Evolutionary conservation across 495 filamentous ascomycete genomes (phyloP), one percentile per base, ranked within the genome.

Genomic region (Hypomontagnella monticulosa): DNA sequence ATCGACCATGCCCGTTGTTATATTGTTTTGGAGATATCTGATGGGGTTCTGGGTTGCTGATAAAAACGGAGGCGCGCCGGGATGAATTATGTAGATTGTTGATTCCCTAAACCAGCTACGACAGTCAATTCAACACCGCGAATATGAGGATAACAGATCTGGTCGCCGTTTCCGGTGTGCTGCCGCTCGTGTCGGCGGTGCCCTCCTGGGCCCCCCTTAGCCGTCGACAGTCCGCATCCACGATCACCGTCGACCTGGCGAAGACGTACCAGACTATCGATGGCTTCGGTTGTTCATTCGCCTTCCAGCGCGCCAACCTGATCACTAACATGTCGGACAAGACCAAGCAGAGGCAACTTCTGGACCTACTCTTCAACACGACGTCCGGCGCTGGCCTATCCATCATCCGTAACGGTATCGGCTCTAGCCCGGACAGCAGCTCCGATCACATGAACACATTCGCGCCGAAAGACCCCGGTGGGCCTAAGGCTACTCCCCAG

Each of bases 341-440:
- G 68, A 71, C 69, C 9, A 80, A 81, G 67, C 76, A 82, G 63
- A 70, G 74, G 4, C 57, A 76, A 54, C 75, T 78, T 6, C 72
- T 84, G 4, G 83, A 86, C 60, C 74, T 79, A 10, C 78, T 87
- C 20, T 86, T 85, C 74, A 81, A 78, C 71, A 73, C 73, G 14
- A 78, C 76, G 4, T 74, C 71, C 0, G 84, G 83, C 3, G 84
- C 84, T 0, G 85, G 83, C 2, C 74, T 87, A 50, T 76, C 79
- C 18, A 85, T 87, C 63, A 60, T 87, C 37, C 82, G 84, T 6
- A 85, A 83, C 59, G 81, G 85, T 16, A 83, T 87, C 67, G 84
- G 84, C 7, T 84, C 82, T 0, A 77, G 74, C 46, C 75, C 77
- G 2, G 75, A 78, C 69, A 75, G 71, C 43, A 69, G 69, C 41